Evolutionary conservation across 352 stramenopile species (phyloP).

Genomic region (Phytophthora meadii): DNA sequence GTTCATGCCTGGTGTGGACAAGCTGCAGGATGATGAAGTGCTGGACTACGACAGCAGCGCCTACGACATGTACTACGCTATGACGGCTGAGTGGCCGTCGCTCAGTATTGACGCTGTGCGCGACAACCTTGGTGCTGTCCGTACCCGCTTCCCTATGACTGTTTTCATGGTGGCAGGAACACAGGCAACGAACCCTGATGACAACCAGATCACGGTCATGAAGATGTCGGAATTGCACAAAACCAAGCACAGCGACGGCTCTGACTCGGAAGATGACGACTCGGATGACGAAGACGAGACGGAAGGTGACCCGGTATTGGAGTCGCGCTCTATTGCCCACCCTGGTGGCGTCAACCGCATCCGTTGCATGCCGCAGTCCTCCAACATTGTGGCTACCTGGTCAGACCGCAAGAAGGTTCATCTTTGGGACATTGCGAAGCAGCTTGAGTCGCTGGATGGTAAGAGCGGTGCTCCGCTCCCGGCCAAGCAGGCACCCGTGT

Average conservation of each 20-base stretch:
- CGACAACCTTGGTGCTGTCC: conserved; percentile 95
- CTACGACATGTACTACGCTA: conserved; percentile 99
- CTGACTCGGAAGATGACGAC: conserved; percentile 77
- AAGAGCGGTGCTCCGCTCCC: conserved; percentile 65
- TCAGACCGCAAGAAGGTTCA: conserved; percentile 96
- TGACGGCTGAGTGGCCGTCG: conserved; percentile 98
- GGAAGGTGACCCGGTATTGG: conserved; percentile 96
- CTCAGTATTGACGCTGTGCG: conserved; percentile 97
- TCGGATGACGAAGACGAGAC: conserved; percentile 93
- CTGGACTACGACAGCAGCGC: conserved; percentile 99
- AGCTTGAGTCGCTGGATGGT: conserved; percentile 89
- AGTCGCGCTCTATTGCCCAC: conserved; percentile 96
- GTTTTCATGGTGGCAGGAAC: conserved; percentile 97
- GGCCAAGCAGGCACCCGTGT: conserved; percentile 78
- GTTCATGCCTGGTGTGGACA: conserved; percentile 94
- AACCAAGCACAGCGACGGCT: conserved; percentile 87
- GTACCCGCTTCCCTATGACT: conserved; percentile 95
- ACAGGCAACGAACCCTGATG: conserved; percentile 91
- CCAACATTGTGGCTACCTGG: conserved; percentile 98
- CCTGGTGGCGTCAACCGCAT: conserved; percentile 96
- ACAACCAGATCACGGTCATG: conserved; percentile 98
- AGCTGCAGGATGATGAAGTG: conserved; percentile 92
- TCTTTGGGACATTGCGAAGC: conserved; percentile 95
- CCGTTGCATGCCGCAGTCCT: conserved; percentile 94
- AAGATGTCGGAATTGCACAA: conserved; percentile 98